Base-by-base conservation (phyloP, 352 stramenopile genomes). In the Blastocystis sp. region DNA sequence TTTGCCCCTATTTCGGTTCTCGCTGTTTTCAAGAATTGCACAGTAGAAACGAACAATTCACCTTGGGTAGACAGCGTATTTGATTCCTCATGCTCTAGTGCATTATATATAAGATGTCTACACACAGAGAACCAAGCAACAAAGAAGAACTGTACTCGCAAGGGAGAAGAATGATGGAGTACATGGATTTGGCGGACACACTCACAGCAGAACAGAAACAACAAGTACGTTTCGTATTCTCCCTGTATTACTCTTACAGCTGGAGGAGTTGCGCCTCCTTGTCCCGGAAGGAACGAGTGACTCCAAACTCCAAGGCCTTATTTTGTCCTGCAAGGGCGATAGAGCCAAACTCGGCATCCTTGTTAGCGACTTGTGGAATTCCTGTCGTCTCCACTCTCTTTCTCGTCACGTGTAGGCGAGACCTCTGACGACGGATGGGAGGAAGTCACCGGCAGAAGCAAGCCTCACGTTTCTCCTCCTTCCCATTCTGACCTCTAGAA, bases 351-450 rank as follows among this genome's bases (percentile, higher is more conserved):
- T 81, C 26, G 35, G 50, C 4, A 4, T 81, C 12, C 33, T 59
- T 9, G 41, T 81, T 65, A 29, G n/a, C 13, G 45, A 63, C 35
- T 50, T 81, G 59, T 81, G 71, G 71, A 81, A 81, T 63, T 45
- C 62, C 21, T 61, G 71, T 81, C n/a, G n/a, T 16, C 24, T 10
- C 13, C 41, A 6, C 9, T 29, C 62, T 0, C 26, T 10, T 24
- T 10, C 3, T 41, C 6, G n/a, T 45, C 13, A 39, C 10, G 19
- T 16, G 24, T 66, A 81, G 71, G 50, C 29, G 71, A 81, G 21
- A 50, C 62, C 12, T 29, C 63, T 6, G 71, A 50, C 19, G 55
- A 65, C 33, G 71, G 35, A 21, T 81, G 71, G 71, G 35, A 81
- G 35, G 71, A 81, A 67, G 59, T 81, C 4, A 45, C 63, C 35